Evolutionary conservation across 306 rosid genomes (phyloP), one percentile per base, ranked within the genome.

Genomic region (Castanea crenata): DNA sequence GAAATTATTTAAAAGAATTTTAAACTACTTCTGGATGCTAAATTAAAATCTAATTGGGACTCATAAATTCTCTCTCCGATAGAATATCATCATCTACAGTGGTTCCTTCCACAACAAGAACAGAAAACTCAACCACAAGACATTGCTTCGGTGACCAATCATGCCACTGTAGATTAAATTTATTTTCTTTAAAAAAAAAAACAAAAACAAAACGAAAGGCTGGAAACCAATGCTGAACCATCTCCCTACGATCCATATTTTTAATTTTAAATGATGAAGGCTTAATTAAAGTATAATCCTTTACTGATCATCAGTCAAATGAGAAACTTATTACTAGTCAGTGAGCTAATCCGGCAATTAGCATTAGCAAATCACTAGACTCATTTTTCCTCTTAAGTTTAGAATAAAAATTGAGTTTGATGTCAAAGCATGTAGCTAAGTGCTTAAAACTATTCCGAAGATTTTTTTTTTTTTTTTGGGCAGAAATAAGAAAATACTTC

Each of bases 401-500:
- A 78, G 71, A 52, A 58, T n/a, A n/a, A 78, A 69, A 27, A 67
- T 46, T 8, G 23, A 34, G 10, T 35, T 35, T 35, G 13, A 38
- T 38, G 27, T 35, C 27, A 19, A 34, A 67, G 72, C 52, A 67
- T 18, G 1, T 35, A 29, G 10, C 5, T 41, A 41, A 8, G 46
- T 41, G 1, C 12, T 41, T 41, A 41, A 41, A 41, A 73, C 54
- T 49, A 55, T 79, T 77, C 13, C 52, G 4, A 78, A 68, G 69
- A 63, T 77, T 64, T 38, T 16, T 74, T 14, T 32, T 25, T 49
- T 25, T 49, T 49, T 49, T 46, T 46, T 2, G 18, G 15, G 75
- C 75, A 83, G 61, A 74, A 52, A 74, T 19, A 76, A 74, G 71
- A 56, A 13, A 78, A 84, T n/a, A 9, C 19, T 71, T 76, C 61